Percentiles rank a stretch among this genome's conserved stretches.
These are phyloP conservation scores for Hymenoscyphus repandus DNA, from an alignment of 2,329 filamentous ascomycete species.

Conservation along the genomic window DNA sequence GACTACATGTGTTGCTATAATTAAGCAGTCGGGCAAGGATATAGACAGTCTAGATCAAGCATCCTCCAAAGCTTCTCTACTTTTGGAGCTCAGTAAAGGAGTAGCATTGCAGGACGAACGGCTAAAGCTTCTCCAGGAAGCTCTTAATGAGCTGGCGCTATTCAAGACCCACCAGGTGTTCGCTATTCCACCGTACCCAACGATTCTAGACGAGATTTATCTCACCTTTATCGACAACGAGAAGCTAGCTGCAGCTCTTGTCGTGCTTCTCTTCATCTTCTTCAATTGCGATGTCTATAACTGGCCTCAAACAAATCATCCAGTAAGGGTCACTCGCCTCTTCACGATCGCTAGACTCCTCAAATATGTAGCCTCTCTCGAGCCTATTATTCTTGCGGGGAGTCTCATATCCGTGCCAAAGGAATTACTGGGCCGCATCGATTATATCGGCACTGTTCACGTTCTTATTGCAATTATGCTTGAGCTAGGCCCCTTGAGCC, in stretches of 20 bases:
- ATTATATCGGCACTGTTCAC: conserved; percentile 50
- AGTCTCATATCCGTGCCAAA: not conserved
- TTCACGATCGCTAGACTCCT: conserved; percentile 48
- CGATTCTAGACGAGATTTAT: conserved; percentile 39
- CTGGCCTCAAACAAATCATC: conserved; percentile 45
- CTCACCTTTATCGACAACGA: conserved; percentile 38
- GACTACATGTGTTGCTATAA: not conserved
- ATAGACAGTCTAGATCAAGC: not conserved
- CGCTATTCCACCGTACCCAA: conserved; percentile 27
- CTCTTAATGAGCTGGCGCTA: not conserved
- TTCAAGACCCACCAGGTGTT: conserved; percentile 5
- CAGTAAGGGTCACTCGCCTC: conserved; percentile 45
- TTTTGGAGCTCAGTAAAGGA: not conserved
- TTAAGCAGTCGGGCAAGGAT: not conserved
- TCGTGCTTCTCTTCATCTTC: conserved; percentile 34
- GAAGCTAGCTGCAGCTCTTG: conserved; percentile 38
- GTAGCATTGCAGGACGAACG: not conserved
- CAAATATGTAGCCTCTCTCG: conserved; percentile 41
- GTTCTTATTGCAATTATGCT: conserved; percentile 45
- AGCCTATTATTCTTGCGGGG: conserved; percentile 14
- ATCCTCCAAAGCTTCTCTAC: not conserved
- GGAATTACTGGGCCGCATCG: conserved; percentile 38
- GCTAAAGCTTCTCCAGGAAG: conserved; percentile 1
- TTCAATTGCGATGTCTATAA: conserved; percentile 44
- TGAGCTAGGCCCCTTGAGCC: conserved; percentile 37